Percentiles rank a stretch among this genome's conserved stretches.
Evolutionary conservation across 345 rosid species (phyloP).

Genomic region (Geranium brycei): DNA sequence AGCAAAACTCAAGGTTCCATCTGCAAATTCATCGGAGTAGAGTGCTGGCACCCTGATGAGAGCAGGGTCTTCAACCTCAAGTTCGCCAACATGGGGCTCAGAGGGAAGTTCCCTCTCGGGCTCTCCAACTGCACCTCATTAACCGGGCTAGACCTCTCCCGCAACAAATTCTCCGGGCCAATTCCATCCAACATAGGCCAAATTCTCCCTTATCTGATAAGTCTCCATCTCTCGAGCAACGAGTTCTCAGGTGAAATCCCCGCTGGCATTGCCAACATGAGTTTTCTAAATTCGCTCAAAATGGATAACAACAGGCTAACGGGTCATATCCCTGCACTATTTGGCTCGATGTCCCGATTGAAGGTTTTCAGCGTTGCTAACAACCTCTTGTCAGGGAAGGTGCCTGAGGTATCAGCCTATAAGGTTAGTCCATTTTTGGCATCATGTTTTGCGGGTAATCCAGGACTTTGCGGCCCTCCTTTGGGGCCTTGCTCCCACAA

Average conservation of each 20-base stretch:
- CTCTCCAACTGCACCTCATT: conserved; percentile 12
- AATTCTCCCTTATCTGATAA: background rate
- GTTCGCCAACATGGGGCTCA: conserved; percentile 13
- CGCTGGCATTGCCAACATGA: conserved; percentile 3
- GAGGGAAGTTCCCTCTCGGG: conserved; percentile 16
- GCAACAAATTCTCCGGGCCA: conserved; percentile 10
- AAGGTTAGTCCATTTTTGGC: too few relatives aligned
- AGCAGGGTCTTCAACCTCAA: conserved; percentile 17
- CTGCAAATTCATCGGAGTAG: conserved; percentile 17
- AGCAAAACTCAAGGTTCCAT: conserved; percentile 14
- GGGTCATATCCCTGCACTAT: conserved; percentile 14
- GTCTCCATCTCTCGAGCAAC: conserved; percentile 18
- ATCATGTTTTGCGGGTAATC: conserved; percentile 12
- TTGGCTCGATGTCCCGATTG: conserved; percentile 5
- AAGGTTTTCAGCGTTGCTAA: conserved; percentile 15
- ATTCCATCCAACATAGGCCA: conserved; percentile 8
- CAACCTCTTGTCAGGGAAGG: conserved; percentile 15
- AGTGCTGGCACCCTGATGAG: conserved; percentile 25
- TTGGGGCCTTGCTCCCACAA: conserved; percentile 3
- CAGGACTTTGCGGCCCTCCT: conserved; percentile 14
- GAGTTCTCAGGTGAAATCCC: conserved; percentile 25
- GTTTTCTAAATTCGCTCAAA: conserved; percentile 10
- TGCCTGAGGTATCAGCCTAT: too few relatives aligned
- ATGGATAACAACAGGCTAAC: conserved; percentile 12
- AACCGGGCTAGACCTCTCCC: conserved; percentile 10